These are phyloP conservation scores for Verticillium klebahnii DNA, from an alignment of 2,329 filamentous ascomycete species.

Conservation along the genomic window DNA sequence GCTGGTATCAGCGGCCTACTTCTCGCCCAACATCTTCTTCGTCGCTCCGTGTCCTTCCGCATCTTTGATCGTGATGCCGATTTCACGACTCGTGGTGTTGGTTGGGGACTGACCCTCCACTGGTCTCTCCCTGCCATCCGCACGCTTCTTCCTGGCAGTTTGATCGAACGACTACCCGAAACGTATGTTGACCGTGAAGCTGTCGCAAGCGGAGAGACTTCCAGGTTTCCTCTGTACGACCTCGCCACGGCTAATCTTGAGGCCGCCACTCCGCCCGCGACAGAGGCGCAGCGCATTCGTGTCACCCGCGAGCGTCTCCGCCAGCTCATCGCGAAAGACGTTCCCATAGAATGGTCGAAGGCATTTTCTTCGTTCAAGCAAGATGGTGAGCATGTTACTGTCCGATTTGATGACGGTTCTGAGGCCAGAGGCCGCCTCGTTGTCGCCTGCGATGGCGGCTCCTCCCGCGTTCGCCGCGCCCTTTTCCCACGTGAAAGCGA, in stretches of 20 bases:
- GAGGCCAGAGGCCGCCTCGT: constrained; percentile 36
- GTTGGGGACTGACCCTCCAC: constrained; percentile 62
- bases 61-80: constrained; percentile 50
- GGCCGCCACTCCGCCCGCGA: constrained; percentile 35
- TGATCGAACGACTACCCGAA: constrained; percentile 40
- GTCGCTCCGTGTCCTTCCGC: constrained; percentile 31
- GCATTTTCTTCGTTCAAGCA: constrained; percentile 23
- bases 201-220: constrained; percentile 37
- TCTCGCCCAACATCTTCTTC: constrained; percentile 28
- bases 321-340: constrained; percentile 35
- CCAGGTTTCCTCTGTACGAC: constrained; percentile 52
- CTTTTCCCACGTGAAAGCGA: constrained; percentile 26
- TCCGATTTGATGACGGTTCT: constrained; percentile 41
- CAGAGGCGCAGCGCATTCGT: constrained; percentile 39
- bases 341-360: constrained; percentile 44
- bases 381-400: constrained; percentile 25
- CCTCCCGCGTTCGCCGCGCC: constrained; percentile 34
- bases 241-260: constrained; percentile 41
- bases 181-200: constrained; percentile 50
- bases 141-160: constrained; percentile 41
- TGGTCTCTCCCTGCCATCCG: constrained; percentile 53
- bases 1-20: constrained; percentile 31
- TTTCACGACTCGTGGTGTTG: constrained; percentile 40
- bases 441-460: constrained; percentile 46
- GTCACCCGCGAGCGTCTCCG: constrained; percentile 43